Evolutionary conservation across 371 early-diverging fungal species (phyloP), one percentile per base, ranked within the genome.

Genomic region (Mortierella sp.): DNA sequence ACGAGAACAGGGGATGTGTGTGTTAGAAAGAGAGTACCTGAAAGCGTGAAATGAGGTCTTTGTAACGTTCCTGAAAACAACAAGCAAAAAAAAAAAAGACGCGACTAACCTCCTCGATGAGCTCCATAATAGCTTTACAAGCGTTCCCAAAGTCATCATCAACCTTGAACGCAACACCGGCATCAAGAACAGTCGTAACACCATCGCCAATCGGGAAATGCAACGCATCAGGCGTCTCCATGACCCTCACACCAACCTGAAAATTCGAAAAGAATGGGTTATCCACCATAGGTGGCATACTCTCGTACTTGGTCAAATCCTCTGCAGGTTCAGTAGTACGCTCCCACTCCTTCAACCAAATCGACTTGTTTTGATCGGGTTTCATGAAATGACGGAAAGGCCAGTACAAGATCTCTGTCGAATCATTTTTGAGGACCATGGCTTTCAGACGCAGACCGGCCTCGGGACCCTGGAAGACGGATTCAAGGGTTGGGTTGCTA

Each of bases 341-440:
- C 31, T 63, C 73, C 80, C 80, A 80, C 26, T 76, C 71, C 75
- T 78, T 84, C 24, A 78, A 24, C 79, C 79, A 84, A 21, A 81
- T 73, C 2, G 16, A 1, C n/a, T 63, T n/a, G 28, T 84, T 80
- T 31, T 72, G 72, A 5, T 71, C 72, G 1, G 68, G 55, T n/a
- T 75, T n/a, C 73, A 73, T 78, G 14, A 71, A 76, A 26, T 63
- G 28, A n/a, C 63, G 70, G 75, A 84, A 84, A 2, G 84, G 81
- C 76, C 81, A 78, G 76, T 84, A 57, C 0, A 84, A 31, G 21
- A 84, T 48, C 68, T 78, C 65, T 70, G 70, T 75, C 31, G 70
- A 57, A 45, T 84, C 84, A 47, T 74, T 72, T 55, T 78, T 45
- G 57, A 78, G 70, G 45, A 80, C 16, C 65, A 68, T 44, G 21